Base-by-base conservation (phyloP, 176 grass and related monocot species). In the Carex kokanica region DNA sequence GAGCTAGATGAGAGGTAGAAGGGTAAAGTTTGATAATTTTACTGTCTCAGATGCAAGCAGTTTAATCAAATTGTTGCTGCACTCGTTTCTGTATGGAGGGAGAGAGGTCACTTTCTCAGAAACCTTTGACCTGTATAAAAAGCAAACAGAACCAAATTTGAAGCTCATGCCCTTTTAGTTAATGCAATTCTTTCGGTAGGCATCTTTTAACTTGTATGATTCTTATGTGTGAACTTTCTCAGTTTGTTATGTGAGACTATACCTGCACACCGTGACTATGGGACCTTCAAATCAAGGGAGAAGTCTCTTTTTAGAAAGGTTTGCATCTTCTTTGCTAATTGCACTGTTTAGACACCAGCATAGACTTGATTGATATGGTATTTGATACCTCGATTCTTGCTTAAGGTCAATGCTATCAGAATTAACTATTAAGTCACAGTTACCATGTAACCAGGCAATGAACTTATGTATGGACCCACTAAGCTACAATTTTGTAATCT, bases 181-280 rank as follows among this genome's bases (percentile, higher is more conserved):
- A 85, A n/a, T 66, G 72, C 62, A 20, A 34, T 62, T 85, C 27
- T 56, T 74, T 66, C 58, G 72, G 77, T 81, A 81, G 8, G 32
- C 47, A 20, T 4, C 6, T 17, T 70, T 86, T 53, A 15, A 60
- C 47, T 86, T 56, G 13, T 43, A 38, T 57, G 6, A 2, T 43
- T 49, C 6, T 84, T 86, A 32, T 8, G 32, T 52, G 38, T 53
- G 53, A 79, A 25, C 70, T 8, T 58, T 86, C 85, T 78, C 87
- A 99, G 96, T 88, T 87, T 99, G 86, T 57, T 99, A 60, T 99
- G 90, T 43, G 96, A 99, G 86, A 99, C 96, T 4, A 99, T 99
- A 84, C 96, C 96, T 11, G 88, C 81, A 24, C 96, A 99, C 78
- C 93, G 85, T 72, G 91, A 95, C 66, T 99, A 93, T 86, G 68